phyloP scores from a whole-genome alignment of 306 rosid genomes.

The Inga laurina region DNA sequence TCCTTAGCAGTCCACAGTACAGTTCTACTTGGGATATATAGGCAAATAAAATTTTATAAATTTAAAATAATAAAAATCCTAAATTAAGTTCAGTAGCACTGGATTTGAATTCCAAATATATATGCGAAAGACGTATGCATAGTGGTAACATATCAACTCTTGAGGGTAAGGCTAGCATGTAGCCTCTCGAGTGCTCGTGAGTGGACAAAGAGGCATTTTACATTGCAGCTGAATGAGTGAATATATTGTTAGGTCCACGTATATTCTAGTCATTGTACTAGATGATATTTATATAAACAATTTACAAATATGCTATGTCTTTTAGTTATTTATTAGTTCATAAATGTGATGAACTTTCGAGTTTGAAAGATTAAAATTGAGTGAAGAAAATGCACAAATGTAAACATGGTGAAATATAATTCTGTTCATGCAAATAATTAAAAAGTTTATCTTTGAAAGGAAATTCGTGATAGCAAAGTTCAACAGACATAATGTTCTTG shows the following conservation, averaged over 20 bases:
- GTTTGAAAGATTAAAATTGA: background rate
- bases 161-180: no score
- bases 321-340: no score
- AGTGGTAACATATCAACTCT: background rate
- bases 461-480: background rate
- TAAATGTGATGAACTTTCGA: background rate
- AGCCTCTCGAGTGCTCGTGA: no score
- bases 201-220: no score
- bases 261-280: no score
- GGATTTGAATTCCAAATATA: background rate
- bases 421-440: background rate
- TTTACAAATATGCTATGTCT: no score
- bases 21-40: background rate
- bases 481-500: background rate
- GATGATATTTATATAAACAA: no score
- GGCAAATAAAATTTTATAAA: no score
- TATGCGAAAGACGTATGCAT: background rate
- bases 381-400: background rate
- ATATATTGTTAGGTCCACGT: no score
- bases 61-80: background rate
- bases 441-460: background rate
- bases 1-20: background rate
- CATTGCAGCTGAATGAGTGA: no score
- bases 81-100: background rate
- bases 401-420: background rate